phyloP scores from a whole-genome alignment of 495 filamentous ascomycete genomes.

The Xanthoparmelia taractica region DNA sequence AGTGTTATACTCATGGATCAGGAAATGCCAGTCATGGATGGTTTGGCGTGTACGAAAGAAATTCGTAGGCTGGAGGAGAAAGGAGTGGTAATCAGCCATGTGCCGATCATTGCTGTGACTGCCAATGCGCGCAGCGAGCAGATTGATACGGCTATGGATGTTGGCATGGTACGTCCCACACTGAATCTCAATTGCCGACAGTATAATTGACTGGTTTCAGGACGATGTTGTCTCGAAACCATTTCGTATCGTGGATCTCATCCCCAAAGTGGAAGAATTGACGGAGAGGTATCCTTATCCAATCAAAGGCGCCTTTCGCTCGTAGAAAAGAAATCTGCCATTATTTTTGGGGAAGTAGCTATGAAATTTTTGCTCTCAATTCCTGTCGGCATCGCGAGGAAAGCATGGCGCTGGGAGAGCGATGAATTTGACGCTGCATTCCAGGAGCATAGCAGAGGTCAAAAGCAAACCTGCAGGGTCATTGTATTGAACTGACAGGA shows the following conservation, averaged over 20 bases:
- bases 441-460: background rate
- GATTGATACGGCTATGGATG: conserved; percentile 53
- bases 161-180: conserved; percentile 54
- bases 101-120: conserved; percentile 71
- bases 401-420: conserved; percentile 6
- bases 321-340: background rate
- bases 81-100: conserved; percentile 46
- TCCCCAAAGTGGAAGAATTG: conserved; percentile 50
- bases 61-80: conserved; percentile 56
- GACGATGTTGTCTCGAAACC: conserved; percentile 78
- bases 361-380: background rate
- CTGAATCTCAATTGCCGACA: background rate
- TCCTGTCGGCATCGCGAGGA: background rate
- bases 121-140: conserved; percentile 67
- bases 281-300: conserved; percentile 10
- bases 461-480: background rate
- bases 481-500: background rate
- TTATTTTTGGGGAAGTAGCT: background rate
- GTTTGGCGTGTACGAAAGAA: conserved; percentile 55
- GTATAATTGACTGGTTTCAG: conserved; percentile 32
- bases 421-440: background rate
- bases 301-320: background rate
- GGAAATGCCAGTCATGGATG: conserved; percentile 82
- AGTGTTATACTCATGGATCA: conserved; percentile 73
- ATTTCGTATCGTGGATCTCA: conserved; percentile 62